These are phyloP conservation scores for Alternaria triticimaculans DNA, from an alignment of 2,329 filamentous ascomycete species.

Conservation along the genomic window DNA sequence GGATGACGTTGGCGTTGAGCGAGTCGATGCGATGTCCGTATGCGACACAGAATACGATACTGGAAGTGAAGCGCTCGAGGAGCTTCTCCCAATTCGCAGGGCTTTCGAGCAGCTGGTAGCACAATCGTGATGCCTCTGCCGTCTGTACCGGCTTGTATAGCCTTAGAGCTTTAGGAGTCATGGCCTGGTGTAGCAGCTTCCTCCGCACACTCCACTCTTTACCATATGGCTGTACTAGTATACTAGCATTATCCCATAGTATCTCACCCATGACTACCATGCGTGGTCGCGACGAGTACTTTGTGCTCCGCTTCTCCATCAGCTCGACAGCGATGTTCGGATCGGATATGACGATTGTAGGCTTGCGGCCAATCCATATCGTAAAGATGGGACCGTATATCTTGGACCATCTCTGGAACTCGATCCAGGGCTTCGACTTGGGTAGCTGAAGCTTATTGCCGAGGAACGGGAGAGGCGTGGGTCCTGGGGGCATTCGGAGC, in stretches of 20 bases:
- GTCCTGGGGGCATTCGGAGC: conserved; percentile 55
- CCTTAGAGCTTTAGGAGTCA: conserved; percentile 53
- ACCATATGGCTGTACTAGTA: conserved; percentile 58
- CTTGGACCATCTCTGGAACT: conserved; percentile 54
- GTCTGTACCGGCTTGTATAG: conserved; percentile 59
- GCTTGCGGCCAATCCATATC: conserved; percentile 56
- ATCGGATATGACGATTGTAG: conserved; percentile 55
- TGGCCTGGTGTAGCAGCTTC: conserved; percentile 48
- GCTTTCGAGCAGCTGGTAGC: conserved; percentile 50
- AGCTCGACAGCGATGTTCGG: conserved; percentile 53
- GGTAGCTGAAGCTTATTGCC: conserved; percentile 46
- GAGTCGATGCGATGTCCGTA: conserved; percentile 61
- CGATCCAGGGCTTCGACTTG: conserved; percentile 44
- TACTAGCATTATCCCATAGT: conserved; percentile 52
- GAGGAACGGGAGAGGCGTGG: conserved; percentile 55
- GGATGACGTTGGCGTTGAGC: conserved; percentile 55
- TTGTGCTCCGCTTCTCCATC: conserved; percentile 55
- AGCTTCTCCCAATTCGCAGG: conserved; percentile 54
- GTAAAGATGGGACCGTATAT: conserved; percentile 57
- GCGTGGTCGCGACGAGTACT: conserved; percentile 54
- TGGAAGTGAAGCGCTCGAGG: conserved; percentile 58
- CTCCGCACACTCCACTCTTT: conserved; percentile 56
- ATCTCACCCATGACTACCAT: conserved; percentile 57
- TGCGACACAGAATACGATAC: conserved; percentile 59
- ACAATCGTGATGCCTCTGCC: conserved; percentile 57